Percentiles rank a stretch among this genome's conserved stretches.
Conservation (phyloP, 108 stramenopile genomes). For the Skeletonema grethae region DNA sequence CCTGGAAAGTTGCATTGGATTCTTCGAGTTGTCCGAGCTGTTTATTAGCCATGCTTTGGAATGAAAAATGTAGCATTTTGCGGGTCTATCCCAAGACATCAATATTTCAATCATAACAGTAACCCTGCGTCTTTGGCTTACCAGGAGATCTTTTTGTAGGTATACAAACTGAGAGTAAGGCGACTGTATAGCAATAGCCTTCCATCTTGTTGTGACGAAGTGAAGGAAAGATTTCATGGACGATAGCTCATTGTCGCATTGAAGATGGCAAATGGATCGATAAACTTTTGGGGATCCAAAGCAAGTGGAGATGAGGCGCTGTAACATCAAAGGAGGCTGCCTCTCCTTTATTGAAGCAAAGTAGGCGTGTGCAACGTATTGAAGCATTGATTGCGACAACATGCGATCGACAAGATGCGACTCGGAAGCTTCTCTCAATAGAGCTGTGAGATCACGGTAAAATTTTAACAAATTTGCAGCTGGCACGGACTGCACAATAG, state of each 20-base stretch:
- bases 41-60: conserved; percentile 41
- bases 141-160: conserved; percentile 23
- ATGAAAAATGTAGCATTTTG: conserved; percentile 21
- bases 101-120: conserved; percentile 27
- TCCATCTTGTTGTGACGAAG: conserved; percentile 10
- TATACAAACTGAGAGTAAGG: conserved; percentile 6
- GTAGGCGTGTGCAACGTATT: conserved; percentile 17
- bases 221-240: conserved; percentile 20
- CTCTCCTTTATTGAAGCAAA: conserved; percentile 13
- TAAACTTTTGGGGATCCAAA: conserved; percentile 21
- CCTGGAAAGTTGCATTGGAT: not conserved
- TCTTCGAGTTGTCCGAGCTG: conserved; percentile 12
- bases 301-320: conserved; percentile 19
- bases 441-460: conserved; percentile 14
- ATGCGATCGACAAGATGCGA: not conserved
- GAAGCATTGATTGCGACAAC: conserved; percentile 30
- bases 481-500: conserved; percentile 2
- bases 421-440: conserved; percentile 12
- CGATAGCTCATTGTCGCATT: conserved; percentile 17
- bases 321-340: not conserved
- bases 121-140: conserved; percentile 14
- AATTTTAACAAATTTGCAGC: conserved; percentile 18
- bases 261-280: conserved; percentile 14
- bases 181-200: conserved; percentile 1
- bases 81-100: conserved; percentile 16